A percentile compares a stretch with the other conserved stretches of the same genome.
These are phyloP conservation scores for Candida coleopterorum DNA, from an alignment of 805 yeast genomes.

Conservation along the genomic window DNA sequence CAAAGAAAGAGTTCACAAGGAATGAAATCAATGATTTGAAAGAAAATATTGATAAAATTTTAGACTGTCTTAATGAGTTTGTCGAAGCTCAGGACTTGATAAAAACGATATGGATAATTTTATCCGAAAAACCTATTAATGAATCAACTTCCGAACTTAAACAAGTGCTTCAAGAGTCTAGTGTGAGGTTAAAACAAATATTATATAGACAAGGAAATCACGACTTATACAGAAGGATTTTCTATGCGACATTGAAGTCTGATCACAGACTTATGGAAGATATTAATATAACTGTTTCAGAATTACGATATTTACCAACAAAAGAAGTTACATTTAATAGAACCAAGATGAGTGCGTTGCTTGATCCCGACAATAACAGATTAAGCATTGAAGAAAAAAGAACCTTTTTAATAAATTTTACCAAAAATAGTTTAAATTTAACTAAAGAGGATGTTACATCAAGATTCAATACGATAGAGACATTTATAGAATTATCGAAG, in stretches of 20 bases:
- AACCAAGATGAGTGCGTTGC: not conserved
- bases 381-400: not conserved
- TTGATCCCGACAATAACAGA: not conserved
- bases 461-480: slow-evolving; percentile 1
- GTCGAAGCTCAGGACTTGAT: slow-evolving; percentile 2
- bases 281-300: not conserved
- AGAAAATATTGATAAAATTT: not conserved
- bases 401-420: not conserved
- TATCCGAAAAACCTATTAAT: slow-evolving; percentile 2
- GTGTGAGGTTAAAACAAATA: not conserved
- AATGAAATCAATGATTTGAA: not conserved
- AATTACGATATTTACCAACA: not conserved
- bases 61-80: slow-evolving; percentile 4
- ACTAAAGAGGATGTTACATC: slow-evolving; percentile 10
- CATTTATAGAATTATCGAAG: slow-evolving; percentile 2
- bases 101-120: not conserved
- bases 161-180: not conserved
- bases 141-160: not conserved
- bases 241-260: not conserved
- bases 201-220: slow-evolving; percentile 4
- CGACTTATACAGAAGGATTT: not conserved
- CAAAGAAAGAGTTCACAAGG: slow-evolving; percentile 2
- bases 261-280: not conserved
- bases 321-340: not conserved
- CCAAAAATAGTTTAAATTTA: not conserved